A percentile compares a stretch with the other conserved stretches of the same genome.
phyloP scores from a whole-genome alignment of 1,284 basidiomycete species.

The Wallemia mellicola region DNA sequence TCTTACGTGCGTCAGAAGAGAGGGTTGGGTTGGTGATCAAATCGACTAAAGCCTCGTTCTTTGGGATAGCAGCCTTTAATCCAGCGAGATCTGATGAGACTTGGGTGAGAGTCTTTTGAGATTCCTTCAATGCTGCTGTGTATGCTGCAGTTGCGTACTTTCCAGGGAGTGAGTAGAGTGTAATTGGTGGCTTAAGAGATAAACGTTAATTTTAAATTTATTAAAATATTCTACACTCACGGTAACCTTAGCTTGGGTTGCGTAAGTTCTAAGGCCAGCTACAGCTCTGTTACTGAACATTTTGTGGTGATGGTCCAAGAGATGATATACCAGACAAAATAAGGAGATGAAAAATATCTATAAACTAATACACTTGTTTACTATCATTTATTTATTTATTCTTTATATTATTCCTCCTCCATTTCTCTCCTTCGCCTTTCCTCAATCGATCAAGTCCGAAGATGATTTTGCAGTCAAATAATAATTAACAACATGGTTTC shows the following conservation, averaged over 20 bases:
- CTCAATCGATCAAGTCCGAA: too few relatives aligned
- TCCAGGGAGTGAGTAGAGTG: conserved; percentile 22
- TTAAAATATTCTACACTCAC: neutral
- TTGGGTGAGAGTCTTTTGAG: conserved; percentile 37
- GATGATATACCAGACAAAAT: too few relatives aligned
- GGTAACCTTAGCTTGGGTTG: neutral
- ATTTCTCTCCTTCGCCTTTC: too few relatives aligned
- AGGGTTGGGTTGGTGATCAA: conserved; percentile 10
- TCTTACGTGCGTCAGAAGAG: neutral
- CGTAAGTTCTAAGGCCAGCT: neutral
- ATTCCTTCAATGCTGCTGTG: conserved; percentile 64
- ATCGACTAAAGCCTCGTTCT: conserved; percentile 9
- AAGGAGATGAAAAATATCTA: too few relatives aligned
- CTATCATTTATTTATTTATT: too few relatives aligned
- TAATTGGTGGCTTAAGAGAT: conserved; percentile 7
- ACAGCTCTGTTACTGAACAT: too few relatives aligned
- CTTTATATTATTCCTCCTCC: too few relatives aligned
- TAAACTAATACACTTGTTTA: too few relatives aligned
- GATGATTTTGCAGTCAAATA: too few relatives aligned
- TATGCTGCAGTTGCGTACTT: conserved; percentile 92
- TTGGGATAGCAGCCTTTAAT: conserved; percentile 11
- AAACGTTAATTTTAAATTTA: neutral
- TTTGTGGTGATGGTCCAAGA: too few relatives aligned
- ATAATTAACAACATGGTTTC: too few relatives aligned
- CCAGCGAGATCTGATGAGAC: conserved; percentile 47